Evolutionary conservation across 2,329 filamentous ascomycete genomes (phyloP), one percentile per base, ranked within the genome.

Genomic region (Mycocentrospora acerina): DNA sequence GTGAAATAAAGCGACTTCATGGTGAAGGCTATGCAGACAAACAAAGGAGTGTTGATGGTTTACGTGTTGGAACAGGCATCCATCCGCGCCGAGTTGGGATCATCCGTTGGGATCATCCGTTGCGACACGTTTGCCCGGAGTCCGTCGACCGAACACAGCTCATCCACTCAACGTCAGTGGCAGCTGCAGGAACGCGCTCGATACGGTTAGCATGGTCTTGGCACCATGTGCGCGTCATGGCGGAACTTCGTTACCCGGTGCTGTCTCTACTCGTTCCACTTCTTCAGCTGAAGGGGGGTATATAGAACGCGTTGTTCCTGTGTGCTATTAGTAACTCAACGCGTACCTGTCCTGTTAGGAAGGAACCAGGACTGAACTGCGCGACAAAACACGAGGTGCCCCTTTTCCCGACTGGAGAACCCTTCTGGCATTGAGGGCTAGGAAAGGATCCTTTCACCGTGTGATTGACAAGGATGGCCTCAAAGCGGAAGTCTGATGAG

Each of bases 61-160:
- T 16, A 22, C 19, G 19, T 22, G 19, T 22, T 6, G 5, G 5
- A 9, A 22, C 19, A 22, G 19, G 19, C 19, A 22, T 22, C 19
- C 19, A 9, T 22, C 19, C 5, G 19, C n/a, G n/a, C n/a, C n/a
- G n/a, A n/a, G n/a, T n/a, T n/a, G n/a, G n/a, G n/a, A n/a, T n/a
- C 19, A 22, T 22, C 5, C 5, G 19, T 6, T 28, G 35, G 27
- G 35, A 32, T 37, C 25, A 12, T 18, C 36, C 30, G 36, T 37
- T 28, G 40, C 53, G 46, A 58, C 49, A 57, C 54, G 54, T 57
- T 53, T 46, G 44, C 29, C 43, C 42, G 48, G 44, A 44, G 39
- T 24, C 24, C 24, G 16, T 24, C 9, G 14, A 15, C 25, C 32
- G n/a, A 4, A 10, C 29, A 31, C 29, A 31, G 26, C 34, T 32